phyloP scores from a whole-genome alignment of 805 yeast genomes.

The Metschnikowia baotianmanensis region DNA sequence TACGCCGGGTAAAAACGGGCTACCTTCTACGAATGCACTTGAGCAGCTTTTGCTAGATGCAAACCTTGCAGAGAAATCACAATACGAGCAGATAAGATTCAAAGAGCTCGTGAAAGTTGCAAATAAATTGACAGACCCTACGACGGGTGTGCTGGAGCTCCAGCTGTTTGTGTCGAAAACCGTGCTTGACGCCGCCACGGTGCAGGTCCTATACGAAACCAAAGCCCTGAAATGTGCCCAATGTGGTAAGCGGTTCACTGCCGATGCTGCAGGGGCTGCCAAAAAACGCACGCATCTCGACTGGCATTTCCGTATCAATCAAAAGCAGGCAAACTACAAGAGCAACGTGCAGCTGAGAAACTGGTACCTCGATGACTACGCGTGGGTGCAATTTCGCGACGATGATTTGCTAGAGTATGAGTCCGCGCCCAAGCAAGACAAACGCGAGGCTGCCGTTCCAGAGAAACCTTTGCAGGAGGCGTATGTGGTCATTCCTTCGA shows the following conservation, averaged over 20 bases:
- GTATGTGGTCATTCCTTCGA: conserved; percentile 66
- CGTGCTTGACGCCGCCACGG: conserved; percentile 28
- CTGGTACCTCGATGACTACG: conserved; percentile 74
- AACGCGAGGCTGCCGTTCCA: conserved; percentile 5
- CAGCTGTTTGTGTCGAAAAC: conserved; percentile 41
- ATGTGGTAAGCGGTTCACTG: conserved; percentile 84
- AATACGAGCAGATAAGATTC: conserved; percentile 34
- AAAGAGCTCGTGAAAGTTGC: conserved; percentile 30
- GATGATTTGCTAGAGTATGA: conserved; percentile 45
- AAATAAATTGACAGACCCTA: conserved; percentile 14
- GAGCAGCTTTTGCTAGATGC: conserved; percentile 18
- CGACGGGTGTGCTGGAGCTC: conserved; percentile 12
- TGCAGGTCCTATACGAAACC: conserved; percentile 49
- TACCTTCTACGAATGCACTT: conserved; percentile 13
- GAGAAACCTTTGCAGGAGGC: conserved; percentile 1
- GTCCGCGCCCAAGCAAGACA: conserved; percentile 8
- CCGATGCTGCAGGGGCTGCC: conserved; percentile 52
- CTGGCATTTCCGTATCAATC: conserved; percentile 94
- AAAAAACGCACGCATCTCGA: conserved; percentile 72
- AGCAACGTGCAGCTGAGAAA: conserved; percentile 63
- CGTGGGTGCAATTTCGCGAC: conserved; percentile 75
- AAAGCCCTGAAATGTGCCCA: conserved; percentile 80
- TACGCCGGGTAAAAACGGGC: conserved; percentile 11
- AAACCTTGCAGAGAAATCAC: conserved; percentile 17
- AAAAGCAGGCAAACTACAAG: conserved; percentile 47